phyloP scores from a whole-genome alignment of 2,329 filamentous ascomycete species.

The Colletotrichum limetticola region DNA sequence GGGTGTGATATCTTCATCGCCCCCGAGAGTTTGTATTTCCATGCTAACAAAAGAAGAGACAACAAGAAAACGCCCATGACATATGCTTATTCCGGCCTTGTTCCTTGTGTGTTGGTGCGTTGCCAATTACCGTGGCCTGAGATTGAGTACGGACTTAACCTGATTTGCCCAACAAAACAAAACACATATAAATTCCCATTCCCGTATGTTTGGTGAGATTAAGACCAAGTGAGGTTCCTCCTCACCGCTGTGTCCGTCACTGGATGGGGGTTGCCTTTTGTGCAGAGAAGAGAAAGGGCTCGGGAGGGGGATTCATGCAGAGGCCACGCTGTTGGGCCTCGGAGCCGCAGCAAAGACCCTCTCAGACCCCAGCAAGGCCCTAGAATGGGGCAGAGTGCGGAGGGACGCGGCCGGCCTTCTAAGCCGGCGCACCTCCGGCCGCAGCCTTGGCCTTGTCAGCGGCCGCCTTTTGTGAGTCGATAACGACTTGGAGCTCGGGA shows the following conservation, averaged over 20 bases:
- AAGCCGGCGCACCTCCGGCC: slow-evolving; percentile 23
- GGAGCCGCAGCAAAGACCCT: not conserved
- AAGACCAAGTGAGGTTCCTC: not conserved
- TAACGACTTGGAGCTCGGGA: slow-evolving; percentile 66
- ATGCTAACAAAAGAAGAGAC: slow-evolving; percentile 5
- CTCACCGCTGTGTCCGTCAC: not conserved
- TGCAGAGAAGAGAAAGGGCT: slow-evolving; percentile 15
- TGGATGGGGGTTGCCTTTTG: slow-evolving; percentile 2
- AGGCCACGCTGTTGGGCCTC: not conserved
- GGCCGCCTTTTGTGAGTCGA: slow-evolving; percentile 66
- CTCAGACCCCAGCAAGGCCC: not conserved
- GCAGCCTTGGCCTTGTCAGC: slow-evolving; percentile 48
- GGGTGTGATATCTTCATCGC: not conserved
- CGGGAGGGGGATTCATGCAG: not conserved
- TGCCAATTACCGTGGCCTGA: slow-evolving; percentile 4
- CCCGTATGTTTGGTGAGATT: not conserved
- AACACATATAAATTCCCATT: slow-evolving; percentile 16
- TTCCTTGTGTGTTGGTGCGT: slow-evolving; percentile 5
- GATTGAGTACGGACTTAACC: not conserved
- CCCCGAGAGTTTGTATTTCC: slow-evolving; percentile 9
- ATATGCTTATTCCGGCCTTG: slow-evolving; percentile 32
- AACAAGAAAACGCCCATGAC: slow-evolving; percentile 28
- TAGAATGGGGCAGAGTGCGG: slow-evolving; percentile 25
- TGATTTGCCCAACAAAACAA: not conserved
- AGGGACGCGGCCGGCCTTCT: slow-evolving; percentile 1